Conservation (phyloP, 1,284 basidiomycete species). For the Leccinum pachyderme region DNA sequence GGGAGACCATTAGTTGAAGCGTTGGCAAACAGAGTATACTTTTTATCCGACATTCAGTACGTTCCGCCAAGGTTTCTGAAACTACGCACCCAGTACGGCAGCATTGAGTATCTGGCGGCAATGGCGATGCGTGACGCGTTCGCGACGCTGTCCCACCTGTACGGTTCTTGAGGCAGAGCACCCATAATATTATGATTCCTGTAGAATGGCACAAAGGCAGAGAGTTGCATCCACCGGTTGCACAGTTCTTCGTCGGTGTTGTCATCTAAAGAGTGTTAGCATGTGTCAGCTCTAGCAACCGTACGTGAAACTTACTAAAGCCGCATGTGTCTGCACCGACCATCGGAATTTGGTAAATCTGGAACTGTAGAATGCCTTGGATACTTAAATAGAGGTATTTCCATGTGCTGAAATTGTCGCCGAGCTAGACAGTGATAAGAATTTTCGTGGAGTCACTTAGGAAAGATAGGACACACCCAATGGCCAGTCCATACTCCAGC, state of each 20-base stretch:
- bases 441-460: neutral
- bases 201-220: conserved; percentile 74
- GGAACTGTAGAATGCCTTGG: conserved; percentile 73
- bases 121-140: conserved; percentile 73
- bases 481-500: conserved; percentile 64
- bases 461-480: conserved; percentile 39
- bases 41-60: conserved; percentile 26
- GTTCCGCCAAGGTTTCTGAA: neutral
- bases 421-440: conserved; percentile 43
- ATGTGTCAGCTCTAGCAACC: conserved; percentile 1
- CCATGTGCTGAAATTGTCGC: conserved; percentile 73
- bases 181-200: conserved; percentile 64
- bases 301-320: conserved; percentile 43
- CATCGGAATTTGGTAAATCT: conserved; percentile 73
- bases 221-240: conserved; percentile 79
- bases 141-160: conserved; percentile 73
- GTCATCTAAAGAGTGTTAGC: conserved; percentile 38
- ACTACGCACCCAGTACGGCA: conserved; percentile 71
- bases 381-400: conserved; percentile 57
- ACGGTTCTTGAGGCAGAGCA: conserved; percentile 70
- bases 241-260: conserved; percentile 82
- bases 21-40: conserved; percentile 78
- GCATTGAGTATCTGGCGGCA: conserved; percentile 58
- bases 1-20: conserved; percentile 63
- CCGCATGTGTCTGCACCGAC: conserved; percentile 76